Base-by-base conservation (phyloP, 1,284 basidiomycete species). In the Bothia castanella region DNA sequence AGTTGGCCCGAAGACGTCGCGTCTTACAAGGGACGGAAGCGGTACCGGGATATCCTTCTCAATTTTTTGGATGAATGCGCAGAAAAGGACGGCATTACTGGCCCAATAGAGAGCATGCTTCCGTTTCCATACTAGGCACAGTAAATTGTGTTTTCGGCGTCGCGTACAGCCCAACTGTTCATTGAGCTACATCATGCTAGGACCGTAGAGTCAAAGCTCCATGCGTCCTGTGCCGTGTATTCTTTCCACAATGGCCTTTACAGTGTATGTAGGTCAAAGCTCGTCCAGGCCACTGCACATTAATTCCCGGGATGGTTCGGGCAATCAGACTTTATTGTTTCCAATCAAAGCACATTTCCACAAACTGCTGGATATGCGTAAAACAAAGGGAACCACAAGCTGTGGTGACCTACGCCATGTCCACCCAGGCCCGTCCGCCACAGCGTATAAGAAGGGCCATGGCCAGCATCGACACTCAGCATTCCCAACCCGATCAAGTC, bases 1-100 rank as follows among this genome's bases (percentile, higher is more conserved):
- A 80, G 78, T 58, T 89, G 87, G 87, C 78, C 82, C 2, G 74
- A 75, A n/a, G 84, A 83, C 47, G 79, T 89, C 17, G 74, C 73
- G 41, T 59, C 68, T 46, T 83, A 84, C 66, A 89, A 87, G 63
- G 83, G 80, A 19, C 76, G 74, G 50, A 61, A 65, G 16, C 66
- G 76, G 45, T 83, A 74, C 61, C 67, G 67, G 23, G 72, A 75
- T 7, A 61, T 69, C 17, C 64, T 83, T 42, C 61, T 84, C 34
- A 64, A 67, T 5, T 79, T 73, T 61, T 62, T 84, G 40, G 82
- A 83, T 53, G 60, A 66, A 45, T 63, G 68, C 48, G 78, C 78
- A 36, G 61, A 66, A 27, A 63, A 69, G 47, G 64, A 65, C 47
- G 63, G 53, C 1, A 17, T 45, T 16, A 44, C 20, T 16, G 54